Conservation (phyloP, 2,329 filamentous ascomycete genomes). For the Aspergillus hortae region DNA sequence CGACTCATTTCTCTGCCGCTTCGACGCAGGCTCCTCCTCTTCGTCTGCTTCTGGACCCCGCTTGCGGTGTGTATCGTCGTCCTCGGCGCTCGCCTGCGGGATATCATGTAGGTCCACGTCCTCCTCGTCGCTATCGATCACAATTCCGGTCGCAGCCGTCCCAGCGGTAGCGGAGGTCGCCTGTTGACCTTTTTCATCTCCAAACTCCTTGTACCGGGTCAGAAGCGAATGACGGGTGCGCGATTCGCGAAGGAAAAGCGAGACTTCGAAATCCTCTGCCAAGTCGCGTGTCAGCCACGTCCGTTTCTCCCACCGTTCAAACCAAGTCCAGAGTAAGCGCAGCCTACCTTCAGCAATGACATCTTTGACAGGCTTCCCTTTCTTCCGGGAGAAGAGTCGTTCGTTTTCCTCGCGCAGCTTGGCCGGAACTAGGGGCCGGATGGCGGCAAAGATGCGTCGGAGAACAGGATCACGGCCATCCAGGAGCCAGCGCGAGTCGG, state of each 20-base stretch:
- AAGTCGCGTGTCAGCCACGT: conserved; percentile 1
- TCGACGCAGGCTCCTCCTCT: conserved; percentile 22
- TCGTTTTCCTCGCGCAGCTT: conserved; percentile 85
- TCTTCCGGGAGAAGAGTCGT: conserved; percentile 60
- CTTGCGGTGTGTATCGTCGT: conserved; percentile 6
- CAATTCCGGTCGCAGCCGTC: conserved; percentile 38
- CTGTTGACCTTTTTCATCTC: conserved; percentile 37
- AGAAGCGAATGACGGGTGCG: conserved; percentile 81
- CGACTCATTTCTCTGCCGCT: conserved; percentile 33
- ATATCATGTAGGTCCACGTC: conserved; percentile 51
- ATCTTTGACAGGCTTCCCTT: conserved; percentile 82
- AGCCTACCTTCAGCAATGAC: conserved; percentile 69
- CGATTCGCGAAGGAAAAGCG: conserved; percentile 86
- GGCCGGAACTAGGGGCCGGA: conserved; percentile 81
- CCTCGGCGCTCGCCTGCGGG: conserved; percentile 42
- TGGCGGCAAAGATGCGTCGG: conserved; percentile 75
- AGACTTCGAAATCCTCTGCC: conserved; percentile 89
- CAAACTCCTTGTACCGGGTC: conserved; percentile 77
- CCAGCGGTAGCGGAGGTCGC: conserved; percentile 21
- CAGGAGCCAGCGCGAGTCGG: conserved; percentile 78
- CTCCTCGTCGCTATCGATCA: conserved; percentile 62
- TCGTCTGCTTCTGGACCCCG: conserved; percentile 12
- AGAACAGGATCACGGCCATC: conserved; percentile 73
- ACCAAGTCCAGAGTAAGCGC: background rate
- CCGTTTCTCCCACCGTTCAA: background rate